Base-by-base conservation (phyloP, 2,329 filamentous ascomycete species). In the Exophiala calicioides region DNA sequence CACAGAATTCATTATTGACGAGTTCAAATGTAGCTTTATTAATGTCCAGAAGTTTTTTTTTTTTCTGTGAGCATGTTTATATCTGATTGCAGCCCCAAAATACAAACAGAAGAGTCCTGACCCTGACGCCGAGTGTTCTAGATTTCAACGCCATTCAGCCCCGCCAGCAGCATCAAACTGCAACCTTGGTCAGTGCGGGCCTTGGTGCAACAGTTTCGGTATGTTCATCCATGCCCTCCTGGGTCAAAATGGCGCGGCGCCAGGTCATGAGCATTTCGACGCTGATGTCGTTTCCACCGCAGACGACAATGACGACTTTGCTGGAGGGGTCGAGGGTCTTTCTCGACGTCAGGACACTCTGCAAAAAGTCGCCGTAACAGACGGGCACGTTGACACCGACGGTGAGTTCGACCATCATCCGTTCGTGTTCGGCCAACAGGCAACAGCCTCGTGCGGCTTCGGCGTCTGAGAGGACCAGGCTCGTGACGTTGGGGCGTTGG, bases 281-380 rank as follows among this genome's bases (percentile, higher is more conserved):
- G 2, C 78, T 80, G 23, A 87, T 77, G 63, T 82, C 81, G 16
- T 78, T 82, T 4, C 86, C 86, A 34, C 91, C 90, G 61, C 91
- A 96, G 5, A 96, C 82, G 20, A 95, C 76, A 38, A 96, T 72
- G 1, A 96, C 89, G 4, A 95, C 78, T 55, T 86, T 88, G 64
- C 82, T 86, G 48, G 77, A 69, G 1, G 74, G 71, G 68, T 77
- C 83, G 53, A 88, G 76, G 24, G 38, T 38, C 26, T 46, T 47
- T 12, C 32, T 34, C 4, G 32, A 5, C 12, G 13, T 18, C 16
- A 34, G 20, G 16, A 34, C 32, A 9, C 36, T 41, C 16, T 40
- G 27, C 34, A 46, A 24, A 2, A 33, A 10, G 19, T 36, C 43
- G 4, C 29, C 34, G 13, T 33, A 40, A 13, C 27, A 40, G 12